Evolutionary conservation across 2,329 filamentous ascomycete species (phyloP), one percentile per base, ranked within the genome.

Genomic region (Aspergillus brunneoviolaceus): DNA sequence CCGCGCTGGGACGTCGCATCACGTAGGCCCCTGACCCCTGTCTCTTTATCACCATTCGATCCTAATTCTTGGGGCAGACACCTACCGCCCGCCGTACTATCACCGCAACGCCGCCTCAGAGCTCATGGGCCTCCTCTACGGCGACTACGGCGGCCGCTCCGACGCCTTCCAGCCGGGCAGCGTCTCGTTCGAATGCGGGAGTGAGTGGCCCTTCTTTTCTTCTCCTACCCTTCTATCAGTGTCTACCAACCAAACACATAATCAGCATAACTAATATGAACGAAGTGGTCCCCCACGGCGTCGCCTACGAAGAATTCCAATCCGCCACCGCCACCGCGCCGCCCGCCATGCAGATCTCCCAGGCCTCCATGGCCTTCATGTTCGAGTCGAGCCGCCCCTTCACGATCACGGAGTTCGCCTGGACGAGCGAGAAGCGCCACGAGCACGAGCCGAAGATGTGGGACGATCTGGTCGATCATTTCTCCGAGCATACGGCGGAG

Each of bases 381-480:
- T 74, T 75, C 42, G 73, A 75, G 60, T 73, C 71, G 3, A 68
- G 67, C 6, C 70, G 73, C 9, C 70, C 72, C 0, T 75, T 74
- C 59, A 74, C 72, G 1, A 74, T 75, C 45, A 74, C 73, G 0
- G 73, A 75, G 7, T 75, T 69, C 49, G 72, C 73, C 5, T 75
- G 73, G 71, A 72, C 68, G 27, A 75, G 72, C 19, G 52, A 63
- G 6, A 72, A 81, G 63, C 76, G 76, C 55, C 75, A 80, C 58
- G 79, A 80, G 61, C 79, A 81, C 58, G 79, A 81, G 56, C 78
- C 78, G 1, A 80, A 77, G 65, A 81, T 84, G 82, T 84, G 82
- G 82, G 82, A 85, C 68, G 73, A 77, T 55, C 70, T 84, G 9
- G 80, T 84, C 1, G 82, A 83, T 65, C 82, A 83, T 64, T 84